Conservation (phyloP, 192 early-diverging fungal genomes). For the Podila clonocystis region DNA sequence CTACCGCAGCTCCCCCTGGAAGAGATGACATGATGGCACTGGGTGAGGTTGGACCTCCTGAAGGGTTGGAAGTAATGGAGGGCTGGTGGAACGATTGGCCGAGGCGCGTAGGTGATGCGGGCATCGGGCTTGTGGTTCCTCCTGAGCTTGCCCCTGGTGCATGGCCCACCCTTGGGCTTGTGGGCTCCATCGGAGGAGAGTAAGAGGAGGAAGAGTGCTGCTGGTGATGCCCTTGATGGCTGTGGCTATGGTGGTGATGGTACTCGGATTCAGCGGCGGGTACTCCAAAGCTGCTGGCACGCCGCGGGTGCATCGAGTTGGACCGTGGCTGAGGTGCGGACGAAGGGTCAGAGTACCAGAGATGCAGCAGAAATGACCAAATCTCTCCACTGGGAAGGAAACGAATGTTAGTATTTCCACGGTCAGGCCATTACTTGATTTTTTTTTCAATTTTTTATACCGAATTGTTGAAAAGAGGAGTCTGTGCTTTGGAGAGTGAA, state of each 20-base stretch:
- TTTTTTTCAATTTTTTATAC: not conserved
- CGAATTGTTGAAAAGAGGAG: too few relatives aligned
- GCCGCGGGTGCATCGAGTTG: slow-evolving; percentile 17
- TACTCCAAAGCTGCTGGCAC: slow-evolving; percentile 19
- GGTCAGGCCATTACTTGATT: not conserved
- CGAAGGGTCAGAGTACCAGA: slow-evolving; percentile 45
- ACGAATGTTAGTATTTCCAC: too few relatives aligned
- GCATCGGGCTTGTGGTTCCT: slow-evolving; percentile 21
- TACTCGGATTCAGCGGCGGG: slow-evolving; percentile 3
- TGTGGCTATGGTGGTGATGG: not conserved
- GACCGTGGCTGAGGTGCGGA: slow-evolving; percentile 11
- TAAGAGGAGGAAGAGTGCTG: not conserved
- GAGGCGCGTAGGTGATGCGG: slow-evolving; percentile 36
- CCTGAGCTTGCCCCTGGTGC: not conserved
- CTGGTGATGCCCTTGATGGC: not conserved
- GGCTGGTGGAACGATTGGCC: slow-evolving; percentile 35
- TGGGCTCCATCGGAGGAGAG: slow-evolving; percentile 10
- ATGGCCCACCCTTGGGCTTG: slow-evolving; percentile 16
- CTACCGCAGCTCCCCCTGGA: slow-evolving; percentile 30
- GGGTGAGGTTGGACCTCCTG: slow-evolving; percentile 21
- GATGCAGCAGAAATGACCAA: slow-evolving; percentile 46
- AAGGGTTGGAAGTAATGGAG: slow-evolving; percentile 27
- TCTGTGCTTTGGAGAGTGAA: not conserved
- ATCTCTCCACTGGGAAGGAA: slow-evolving; percentile 34
- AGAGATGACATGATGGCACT: slow-evolving; percentile 10